phyloP scores from a whole-genome alignment of 176 grass and related monocot species.

The Musa itinerans region DNA sequence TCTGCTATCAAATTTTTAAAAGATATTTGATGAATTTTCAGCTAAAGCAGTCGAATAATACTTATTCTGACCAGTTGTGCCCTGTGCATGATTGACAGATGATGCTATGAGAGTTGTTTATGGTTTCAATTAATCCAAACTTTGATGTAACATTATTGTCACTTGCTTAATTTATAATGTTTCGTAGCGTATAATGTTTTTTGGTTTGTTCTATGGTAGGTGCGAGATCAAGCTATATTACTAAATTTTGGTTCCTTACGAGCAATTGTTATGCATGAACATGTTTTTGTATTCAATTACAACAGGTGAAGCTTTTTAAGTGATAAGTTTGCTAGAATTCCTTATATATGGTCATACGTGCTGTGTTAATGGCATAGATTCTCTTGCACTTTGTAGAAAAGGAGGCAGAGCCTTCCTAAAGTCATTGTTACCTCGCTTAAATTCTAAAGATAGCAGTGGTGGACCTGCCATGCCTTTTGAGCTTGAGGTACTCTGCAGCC shows the following conservation, averaged over 20 bases:
- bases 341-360: neutral
- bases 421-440: conserved; percentile 75
- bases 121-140: neutral
- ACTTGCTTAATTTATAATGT: neutral
- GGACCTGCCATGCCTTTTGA: conserved; percentile 90
- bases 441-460: conserved; percentile 62
- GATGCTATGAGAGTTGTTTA: neutral
- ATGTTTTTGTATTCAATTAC: conserved; percentile 89
- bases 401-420: conserved; percentile 75
- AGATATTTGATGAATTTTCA: neutral
- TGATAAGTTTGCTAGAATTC: neutral
- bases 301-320: conserved; percentile 52
- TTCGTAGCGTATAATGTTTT: neutral
- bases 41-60: neutral
- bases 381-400: conserved; percentile 46
- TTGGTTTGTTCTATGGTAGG: conserved; percentile 40
- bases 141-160: neutral
- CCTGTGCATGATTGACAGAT: neutral
- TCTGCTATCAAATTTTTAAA: neutral
- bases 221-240: conserved; percentile 91
- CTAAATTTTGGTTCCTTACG: conserved; percentile 86
- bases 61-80: neutral
- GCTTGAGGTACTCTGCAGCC: conserved; percentile 61
- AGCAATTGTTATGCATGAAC: conserved; percentile 90
- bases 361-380: conserved; percentile 7